Conservation (phyloP, 1,284 basidiomycete species). For the Phenoliferia sp. region DNA sequence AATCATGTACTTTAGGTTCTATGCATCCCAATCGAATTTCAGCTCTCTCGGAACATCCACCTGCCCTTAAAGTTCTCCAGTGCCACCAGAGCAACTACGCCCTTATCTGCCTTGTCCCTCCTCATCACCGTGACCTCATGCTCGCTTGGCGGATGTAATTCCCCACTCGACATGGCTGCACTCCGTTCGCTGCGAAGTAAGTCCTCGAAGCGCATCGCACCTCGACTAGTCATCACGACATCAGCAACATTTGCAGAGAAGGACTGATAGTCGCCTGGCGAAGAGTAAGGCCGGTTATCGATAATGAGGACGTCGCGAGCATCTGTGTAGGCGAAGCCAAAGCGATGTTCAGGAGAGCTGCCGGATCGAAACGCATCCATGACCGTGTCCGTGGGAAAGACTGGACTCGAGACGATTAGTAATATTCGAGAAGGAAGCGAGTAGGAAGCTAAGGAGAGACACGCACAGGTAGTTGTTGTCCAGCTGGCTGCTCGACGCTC, state of each 20-base stretch:
- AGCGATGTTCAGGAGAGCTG: slow-evolving; percentile 24
- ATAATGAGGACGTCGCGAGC: slow-evolving; percentile 20
- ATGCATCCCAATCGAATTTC: no score
- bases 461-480: slow-evolving; percentile 24
- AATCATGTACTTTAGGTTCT: no score
- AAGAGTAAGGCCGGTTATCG: slow-evolving; percentile 10
- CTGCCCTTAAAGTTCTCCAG: slow-evolving; percentile 8
- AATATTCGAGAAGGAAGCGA: background rate
- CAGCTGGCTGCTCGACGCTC: slow-evolving; percentile 28
- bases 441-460: background rate
- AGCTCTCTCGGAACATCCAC: slow-evolving; percentile 15
- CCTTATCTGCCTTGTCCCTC: background rate
- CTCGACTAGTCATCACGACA: slow-evolving; percentile 2
- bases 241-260: slow-evolving; percentile 16
- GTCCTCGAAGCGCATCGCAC: slow-evolving; percentile 1
- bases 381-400: slow-evolving; percentile 18
- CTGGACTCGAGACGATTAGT: background rate
- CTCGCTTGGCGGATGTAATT: slow-evolving; percentile 1
- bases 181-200: slow-evolving; percentile 2
- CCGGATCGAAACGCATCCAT: slow-evolving; percentile 15
- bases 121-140: background rate
- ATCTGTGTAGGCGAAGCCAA: slow-evolving; percentile 17
- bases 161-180: slow-evolving; percentile 6
- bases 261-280: slow-evolving; percentile 14
- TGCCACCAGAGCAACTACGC: background rate